These are phyloP conservation scores for Cystobasidium onofrii DNA, from an alignment of 768 basidiomycete species.

Conservation along the genomic window DNA sequence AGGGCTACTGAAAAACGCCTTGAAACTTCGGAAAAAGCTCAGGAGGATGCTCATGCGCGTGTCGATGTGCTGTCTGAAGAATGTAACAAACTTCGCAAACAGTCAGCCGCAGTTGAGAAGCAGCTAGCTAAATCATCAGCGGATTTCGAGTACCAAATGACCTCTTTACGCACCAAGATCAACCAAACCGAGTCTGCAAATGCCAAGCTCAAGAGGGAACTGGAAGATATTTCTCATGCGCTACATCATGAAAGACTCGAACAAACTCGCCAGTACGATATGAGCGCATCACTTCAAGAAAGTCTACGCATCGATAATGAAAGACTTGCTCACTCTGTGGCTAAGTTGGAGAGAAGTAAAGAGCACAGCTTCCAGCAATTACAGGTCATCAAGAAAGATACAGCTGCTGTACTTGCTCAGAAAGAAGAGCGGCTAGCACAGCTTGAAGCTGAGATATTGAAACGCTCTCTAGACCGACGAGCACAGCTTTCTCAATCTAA, in stretches of 20 bases:
- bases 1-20: not conserved
- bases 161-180: not conserved
- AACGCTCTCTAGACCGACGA: conserved; percentile 13
- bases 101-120: conserved; percentile 4
- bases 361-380: conserved; percentile 10
- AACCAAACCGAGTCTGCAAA: not conserved
- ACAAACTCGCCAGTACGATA: conserved; percentile 15
- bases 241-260: not conserved
- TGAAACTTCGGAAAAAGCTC: conserved; percentile 7
- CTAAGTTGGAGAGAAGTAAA: conserved; percentile 1
- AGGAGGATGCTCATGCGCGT: not conserved
- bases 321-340: not conserved
- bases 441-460: conserved; percentile 24
- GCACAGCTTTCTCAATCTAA: not conserved
- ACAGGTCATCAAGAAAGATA: conserved; percentile 3
- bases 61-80: not conserved
- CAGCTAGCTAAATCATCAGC: not conserved
- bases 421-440: not conserved
- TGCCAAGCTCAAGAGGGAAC: not conserved
- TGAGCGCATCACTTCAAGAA: conserved; percentile 7
- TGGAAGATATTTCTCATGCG: conserved; percentile 14
- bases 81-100: conserved; percentile 3
- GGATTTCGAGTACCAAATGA: not conserved
- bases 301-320: conserved; percentile 16
- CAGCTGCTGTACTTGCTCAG: not conserved